Base-by-base conservation (phyloP, 208 protist species). In the Trypanosoma melophagium region DNA sequence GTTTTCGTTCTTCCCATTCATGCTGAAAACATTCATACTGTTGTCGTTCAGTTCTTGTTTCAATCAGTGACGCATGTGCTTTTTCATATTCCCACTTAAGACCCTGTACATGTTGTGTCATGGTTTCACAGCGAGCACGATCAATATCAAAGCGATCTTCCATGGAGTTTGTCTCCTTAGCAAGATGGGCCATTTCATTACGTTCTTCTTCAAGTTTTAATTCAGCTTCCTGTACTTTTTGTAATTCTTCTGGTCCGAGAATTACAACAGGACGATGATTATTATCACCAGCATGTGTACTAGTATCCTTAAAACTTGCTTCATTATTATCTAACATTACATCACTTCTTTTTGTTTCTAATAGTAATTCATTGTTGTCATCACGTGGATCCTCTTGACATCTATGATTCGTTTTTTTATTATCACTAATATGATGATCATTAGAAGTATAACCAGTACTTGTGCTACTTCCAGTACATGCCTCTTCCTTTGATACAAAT, bases 51-150 rank as follows among this genome's bases (percentile, higher is more conserved):
- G 31, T 57, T 35, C 72, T 67, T n/a, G 69, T 65, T 2, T 8
- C 3, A 38, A 41, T 65, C 64, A 79, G 70, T 22, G 52, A 40
- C 16, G 38, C 42, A 57, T 55, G 76, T 1, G 74, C 53, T 3
- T 71, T 69, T 2, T 83, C 74, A 56, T 75, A 84, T 49, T 75
- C 61, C 56, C 53, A 69, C 25, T 80, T 76, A 8, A 84, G 67
- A 13, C 49, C 60, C 31, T 85, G 75, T 16, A 87, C 71, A 54
- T 77, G 73, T 60, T 79, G 56, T 50, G 76, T 81, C 74, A 83
- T 83, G 0, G 22, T n/a, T 50, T 80, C 71, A 60, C 74, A 83
- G 51, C 73, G 56, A 16, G 16, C 35, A n/a, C 69, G 42, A 10
- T 74, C 60, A 35, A 62, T 21, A 16, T 58, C 63, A n/a, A 85